Conservation (phyloP, 2,329 filamentous ascomycete genomes). For the Calonectria honghensis region DNA sequence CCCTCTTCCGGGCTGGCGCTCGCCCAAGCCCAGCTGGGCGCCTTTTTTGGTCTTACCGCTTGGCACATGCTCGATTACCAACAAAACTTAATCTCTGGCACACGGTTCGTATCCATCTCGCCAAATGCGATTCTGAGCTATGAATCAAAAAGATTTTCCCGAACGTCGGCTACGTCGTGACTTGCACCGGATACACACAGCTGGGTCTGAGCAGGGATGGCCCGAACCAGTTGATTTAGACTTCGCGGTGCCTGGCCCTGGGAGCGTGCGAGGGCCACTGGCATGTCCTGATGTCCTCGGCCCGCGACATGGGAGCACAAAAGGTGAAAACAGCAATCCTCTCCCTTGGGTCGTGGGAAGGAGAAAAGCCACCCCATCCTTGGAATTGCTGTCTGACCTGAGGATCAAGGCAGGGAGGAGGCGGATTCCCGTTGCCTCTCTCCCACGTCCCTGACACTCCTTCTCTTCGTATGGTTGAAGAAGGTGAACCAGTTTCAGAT, state of each 20-base stretch:
- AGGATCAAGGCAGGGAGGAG: slow-evolving; percentile 13
- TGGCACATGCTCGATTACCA: background rate
- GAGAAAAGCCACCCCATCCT: background rate
- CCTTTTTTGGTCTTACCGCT: background rate
- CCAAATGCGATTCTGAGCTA: background rate
- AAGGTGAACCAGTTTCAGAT: slow-evolving; percentile 40
- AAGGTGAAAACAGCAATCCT: slow-evolving; percentile 19
- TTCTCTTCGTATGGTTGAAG: slow-evolving; percentile 2
- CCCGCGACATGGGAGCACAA: slow-evolving; percentile 9
- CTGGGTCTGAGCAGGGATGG: slow-evolving; percentile 7
- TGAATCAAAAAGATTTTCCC: slow-evolving; percentile 6
- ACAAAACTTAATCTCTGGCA: slow-evolving; percentile 7
- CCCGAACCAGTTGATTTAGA: slow-evolving; percentile 14
- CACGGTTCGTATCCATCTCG: slow-evolving; percentile 7
- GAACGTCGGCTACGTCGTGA: slow-evolving; percentile 1
- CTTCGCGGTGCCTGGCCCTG: background rate
- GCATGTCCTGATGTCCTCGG: slow-evolving; percentile 12
- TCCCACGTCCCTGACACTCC: background rate
- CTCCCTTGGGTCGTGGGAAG: slow-evolving; percentile 25
- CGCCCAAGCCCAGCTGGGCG: background rate
- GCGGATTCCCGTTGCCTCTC: background rate
- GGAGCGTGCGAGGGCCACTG: background rate
- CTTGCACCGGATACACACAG: slow-evolving; percentile 11
- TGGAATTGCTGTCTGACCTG: background rate
- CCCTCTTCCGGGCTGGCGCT: background rate